Percentiles rank a stretch among this genome's conserved stretches.
Evolutionary conservation across 768 basidiomycete species (phyloP).

Genomic region (Tricholoma matsutake): DNA sequence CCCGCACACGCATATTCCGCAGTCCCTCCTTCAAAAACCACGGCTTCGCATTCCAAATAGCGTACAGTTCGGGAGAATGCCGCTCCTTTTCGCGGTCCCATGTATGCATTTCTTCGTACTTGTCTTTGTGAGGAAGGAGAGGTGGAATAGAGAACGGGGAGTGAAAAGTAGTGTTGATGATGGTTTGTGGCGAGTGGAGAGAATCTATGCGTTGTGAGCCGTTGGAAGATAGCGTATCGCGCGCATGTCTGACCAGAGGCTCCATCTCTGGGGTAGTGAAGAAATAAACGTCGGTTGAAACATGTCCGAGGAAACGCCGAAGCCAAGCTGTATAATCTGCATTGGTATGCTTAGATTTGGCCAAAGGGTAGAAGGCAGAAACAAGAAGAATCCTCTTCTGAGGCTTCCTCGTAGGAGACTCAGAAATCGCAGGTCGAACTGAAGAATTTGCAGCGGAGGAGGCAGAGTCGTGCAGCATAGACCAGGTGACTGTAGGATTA

Average conservation of each 20-base stretch:
- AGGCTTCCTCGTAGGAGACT: background rate
- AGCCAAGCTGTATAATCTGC: constrained; percentile 47
- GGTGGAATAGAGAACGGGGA: constrained; percentile 50
- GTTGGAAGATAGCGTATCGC: background rate
- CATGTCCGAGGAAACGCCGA: constrained; percentile 36
- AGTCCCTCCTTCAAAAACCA: constrained; percentile 45
- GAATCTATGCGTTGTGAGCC: background rate
- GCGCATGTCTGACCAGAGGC: constrained; percentile 22
- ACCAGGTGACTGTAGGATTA: background rate
- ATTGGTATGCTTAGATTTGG: constrained; percentile 46
- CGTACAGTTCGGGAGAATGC: constrained; percentile 50
- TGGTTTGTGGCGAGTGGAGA: background rate
- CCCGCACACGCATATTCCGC: constrained; percentile 11
- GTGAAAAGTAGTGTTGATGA: constrained; percentile 1
- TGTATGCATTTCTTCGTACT: constrained; percentile 41
- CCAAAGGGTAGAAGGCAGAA: constrained; percentile 51
- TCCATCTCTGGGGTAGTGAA: constrained; percentile 43
- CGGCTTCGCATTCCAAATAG: constrained; percentile 54
- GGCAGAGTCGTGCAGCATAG: background rate
- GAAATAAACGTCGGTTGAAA: constrained; percentile 53
- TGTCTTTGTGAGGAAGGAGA: constrained; percentile 26
- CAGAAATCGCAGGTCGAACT: background rate
- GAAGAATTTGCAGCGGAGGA: background rate
- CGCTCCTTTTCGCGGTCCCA: constrained; percentile 40
- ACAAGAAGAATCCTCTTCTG: constrained; percentile 44